phyloP scores from a whole-genome alignment of 1,284 basidiomycete species.

The Heterobasidion parviporum region DNA sequence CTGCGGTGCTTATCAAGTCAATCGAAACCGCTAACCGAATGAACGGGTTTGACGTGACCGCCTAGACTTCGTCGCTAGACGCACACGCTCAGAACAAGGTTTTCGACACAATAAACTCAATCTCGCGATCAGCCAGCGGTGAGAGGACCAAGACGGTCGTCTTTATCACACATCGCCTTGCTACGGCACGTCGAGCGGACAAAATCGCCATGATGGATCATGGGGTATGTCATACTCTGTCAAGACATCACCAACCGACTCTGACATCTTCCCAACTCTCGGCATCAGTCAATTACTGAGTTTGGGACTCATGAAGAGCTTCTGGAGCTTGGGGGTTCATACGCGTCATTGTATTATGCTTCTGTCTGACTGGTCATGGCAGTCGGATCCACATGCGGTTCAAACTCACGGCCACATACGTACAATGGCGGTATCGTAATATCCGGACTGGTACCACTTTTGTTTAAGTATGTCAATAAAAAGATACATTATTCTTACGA shows the following conservation, averaged over 20 bases:
- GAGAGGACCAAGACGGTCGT: slow-evolving; percentile 63
- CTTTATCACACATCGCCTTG: slow-evolving; percentile 79
- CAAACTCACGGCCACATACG: too few species aligned
- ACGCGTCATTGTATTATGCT: slow-evolving; percentile 63
- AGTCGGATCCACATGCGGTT: too few species aligned
- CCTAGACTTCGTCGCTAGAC: slow-evolving; percentile 71
- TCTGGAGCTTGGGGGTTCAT: slow-evolving; percentile 50
- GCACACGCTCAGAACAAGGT: slow-evolving; percentile 73
- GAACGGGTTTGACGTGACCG: background rate
- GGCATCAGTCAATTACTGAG: slow-evolving; percentile 60
- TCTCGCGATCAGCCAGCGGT: slow-evolving; percentile 46
- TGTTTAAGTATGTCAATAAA: background rate
- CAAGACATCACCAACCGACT: background rate
- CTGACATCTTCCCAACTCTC: background rate
- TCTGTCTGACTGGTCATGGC: slow-evolving; percentile 34
- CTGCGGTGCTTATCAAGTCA: background rate
- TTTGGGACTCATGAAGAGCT: slow-evolving; percentile 75
- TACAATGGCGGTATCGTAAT: too few species aligned
- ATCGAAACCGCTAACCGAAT: background rate
- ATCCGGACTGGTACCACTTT: background rate
- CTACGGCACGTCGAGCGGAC: slow-evolving; percentile 70
- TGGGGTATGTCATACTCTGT: slow-evolving; percentile 42
- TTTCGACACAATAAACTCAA: slow-evolving; percentile 61
- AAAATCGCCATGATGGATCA: slow-evolving; percentile 82
- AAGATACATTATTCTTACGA: background rate